Base-by-base conservation (phyloP, 257 asterid genomes). In the Solanum pimpinellifolium region DNA sequence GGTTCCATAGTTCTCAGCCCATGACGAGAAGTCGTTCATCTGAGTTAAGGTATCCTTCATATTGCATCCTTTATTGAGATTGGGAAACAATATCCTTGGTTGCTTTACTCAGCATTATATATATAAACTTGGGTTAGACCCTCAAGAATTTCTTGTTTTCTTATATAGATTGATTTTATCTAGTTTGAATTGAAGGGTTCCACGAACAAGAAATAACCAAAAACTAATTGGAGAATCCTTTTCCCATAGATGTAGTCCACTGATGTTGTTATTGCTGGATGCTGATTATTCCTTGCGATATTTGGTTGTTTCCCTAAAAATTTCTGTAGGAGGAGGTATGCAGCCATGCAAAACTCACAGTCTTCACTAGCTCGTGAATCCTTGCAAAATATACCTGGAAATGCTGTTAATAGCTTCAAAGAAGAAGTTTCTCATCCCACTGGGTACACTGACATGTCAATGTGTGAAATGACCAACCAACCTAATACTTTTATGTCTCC, bases 1-100 rank as follows among this genome's bases (percentile, higher is more conserved):
- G 98, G 98, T 94, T 95, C 77, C 96, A 93, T 83, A 95, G 98
- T 49, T 93, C 96, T 89, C 98, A 93, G 88, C 98, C 98, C 7
- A 95, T 95, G 98, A 95, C 98, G 8, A 92, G 98, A 88, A 95
- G 96, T 85, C 94, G 94, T 11, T 93, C 96, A 62, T 92, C 94
- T 14, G 96, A 93, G 89, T 86, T 95, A 86, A 93, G 98, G 98
- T 95, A 92, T 86, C 87, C 27, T 14, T 80, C 66, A 16, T 47
- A 47, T 49, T 81, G 69, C 85, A 81, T 49, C 85, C 85, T 29
- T 81, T 15, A 25, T 77, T 1, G 65, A 9, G 25, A 47, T 27
- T 27, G 84, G 25, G 52, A 27, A 27, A 46, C 33, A 44, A 78
- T 9, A 46, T 27, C 65, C 18, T 80, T 27, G 16, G 14, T 44